A percentile compares a stretch with the other conserved stretches of the same genome.
These are phyloP conservation scores for Dioszegia hungarica DNA, from an alignment of 768 basidiomycete genomes.

Conservation along the genomic window DNA sequence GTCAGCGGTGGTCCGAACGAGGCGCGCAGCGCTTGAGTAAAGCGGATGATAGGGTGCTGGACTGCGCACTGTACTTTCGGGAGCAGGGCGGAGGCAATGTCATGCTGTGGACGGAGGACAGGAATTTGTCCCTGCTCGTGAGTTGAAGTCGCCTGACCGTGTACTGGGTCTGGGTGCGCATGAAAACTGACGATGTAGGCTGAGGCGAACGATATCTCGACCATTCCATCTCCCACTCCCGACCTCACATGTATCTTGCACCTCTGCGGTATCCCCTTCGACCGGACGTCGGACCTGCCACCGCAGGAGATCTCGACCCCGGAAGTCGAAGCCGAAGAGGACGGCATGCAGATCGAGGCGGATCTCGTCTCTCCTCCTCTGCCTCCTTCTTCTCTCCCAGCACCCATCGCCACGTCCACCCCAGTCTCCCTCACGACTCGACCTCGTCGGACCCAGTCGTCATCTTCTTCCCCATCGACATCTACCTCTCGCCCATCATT, in stretches of 20 bases:
- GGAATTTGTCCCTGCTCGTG: slow-evolving; percentile 27
- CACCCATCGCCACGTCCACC: not conserved
- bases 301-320: too few relatives aligned
- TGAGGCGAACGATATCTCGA: slow-evolving; percentile 4
- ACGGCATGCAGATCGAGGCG: slow-evolving; percentile 2
- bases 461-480: too few relatives aligned
- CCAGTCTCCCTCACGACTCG: not conserved
- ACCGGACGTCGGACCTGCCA: not conserved
- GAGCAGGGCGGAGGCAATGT: slow-evolving; percentile 11
- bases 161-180: too few relatives aligned
- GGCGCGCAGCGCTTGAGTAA: slow-evolving; percentile 16
- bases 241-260: not conserved
- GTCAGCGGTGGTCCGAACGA: slow-evolving; percentile 25
- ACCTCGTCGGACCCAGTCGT: too few relatives aligned
- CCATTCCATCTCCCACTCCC: not conserved
- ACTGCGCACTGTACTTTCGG: slow-evolving; percentile 32
- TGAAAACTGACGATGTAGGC: not conserved
- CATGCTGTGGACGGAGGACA: slow-evolving; percentile 34
- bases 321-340: not conserved
- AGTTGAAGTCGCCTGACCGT: not conserved
- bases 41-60: slow-evolving; percentile 34
- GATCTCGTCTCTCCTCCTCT: not conserved
- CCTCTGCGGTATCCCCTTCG: not conserved
- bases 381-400: too few relatives aligned
- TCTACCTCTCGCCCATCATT: not conserved